These are phyloP conservation scores for Diophrys sp. DNA, from an alignment of 73 alveolate genomes.

Conservation along the genomic window DNA sequence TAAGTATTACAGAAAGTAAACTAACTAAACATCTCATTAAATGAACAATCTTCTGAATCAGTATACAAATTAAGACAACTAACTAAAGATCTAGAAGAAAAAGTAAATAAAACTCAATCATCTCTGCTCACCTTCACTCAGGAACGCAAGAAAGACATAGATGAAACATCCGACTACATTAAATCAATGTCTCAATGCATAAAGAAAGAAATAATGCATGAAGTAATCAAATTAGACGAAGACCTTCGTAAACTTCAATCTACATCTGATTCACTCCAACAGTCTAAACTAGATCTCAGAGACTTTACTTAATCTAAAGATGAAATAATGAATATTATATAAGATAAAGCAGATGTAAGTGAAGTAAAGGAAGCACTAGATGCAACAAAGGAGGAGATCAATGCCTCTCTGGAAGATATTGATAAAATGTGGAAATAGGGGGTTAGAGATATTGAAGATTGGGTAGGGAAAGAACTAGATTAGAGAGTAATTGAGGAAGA, in stretches of 20 bases:
- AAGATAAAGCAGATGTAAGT: conserved; percentile 25
- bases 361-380: conserved; percentile 21
- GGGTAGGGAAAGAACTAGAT: background rate
- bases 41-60: conserved; percentile 20
- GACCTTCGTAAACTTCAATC: conserved; percentile 38
- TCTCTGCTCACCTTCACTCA: conserved; percentile 17
- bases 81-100: conserved; percentile 28
- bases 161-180: conserved; percentile 52
- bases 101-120: conserved; percentile 14
- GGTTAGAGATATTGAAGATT: background rate
- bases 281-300: background rate
- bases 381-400: conserved; percentile 6
- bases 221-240: conserved; percentile 1
- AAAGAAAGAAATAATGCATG: conserved; percentile 15
- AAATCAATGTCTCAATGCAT: conserved; percentile 24
- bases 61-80: conserved; percentile 3
- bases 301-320: conserved; percentile 4
- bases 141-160: conserved; percentile 48
- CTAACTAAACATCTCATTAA: background rate
- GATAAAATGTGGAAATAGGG: background rate
- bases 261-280: conserved; percentile 8
- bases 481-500: conserved; percentile 41
- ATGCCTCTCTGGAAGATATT: conserved; percentile 10
- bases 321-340: conserved; percentile 8
- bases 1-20: background rate